Evolutionary conservation across 352 stramenopile genomes (phyloP).

Genomic region (Phytophthora litchii): DNA sequence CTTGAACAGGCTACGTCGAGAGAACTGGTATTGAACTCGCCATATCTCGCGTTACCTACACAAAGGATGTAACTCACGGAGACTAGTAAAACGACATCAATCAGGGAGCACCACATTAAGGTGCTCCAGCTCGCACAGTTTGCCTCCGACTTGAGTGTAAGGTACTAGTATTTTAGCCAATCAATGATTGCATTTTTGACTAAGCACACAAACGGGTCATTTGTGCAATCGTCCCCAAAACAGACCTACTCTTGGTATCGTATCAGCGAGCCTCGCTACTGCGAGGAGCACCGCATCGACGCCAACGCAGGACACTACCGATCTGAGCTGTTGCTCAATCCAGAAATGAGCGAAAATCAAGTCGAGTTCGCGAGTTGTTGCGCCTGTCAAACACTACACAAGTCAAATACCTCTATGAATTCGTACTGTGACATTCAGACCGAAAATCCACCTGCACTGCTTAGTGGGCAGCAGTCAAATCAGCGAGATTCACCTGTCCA

Average conservation of each 20-base stretch:
- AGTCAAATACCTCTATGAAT: slow-evolving; percentile 13
- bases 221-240: background rate
- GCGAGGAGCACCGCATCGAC: background rate
- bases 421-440: slow-evolving; percentile 5
- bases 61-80: background rate
- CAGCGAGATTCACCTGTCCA: background rate
- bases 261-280: no score
- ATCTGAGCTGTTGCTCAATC: background rate
- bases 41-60: slow-evolving; percentile 1
- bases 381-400: background rate
- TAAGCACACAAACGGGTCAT: slow-evolving; percentile 17
- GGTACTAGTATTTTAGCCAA: background rate
- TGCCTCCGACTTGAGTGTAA: background rate
- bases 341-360: background rate
- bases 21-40: slow-evolving; percentile 4
- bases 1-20: slow-evolving; percentile 2
- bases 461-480: slow-evolving; percentile 2
- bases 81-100: background rate
- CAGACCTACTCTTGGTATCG: background rate
- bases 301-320: background rate
- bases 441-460: background rate
- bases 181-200: slow-evolving; percentile 5
- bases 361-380: background rate
- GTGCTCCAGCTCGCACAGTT: background rate
- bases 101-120: background rate